Base-by-base conservation (phyloP, 2,329 filamentous ascomycete species). In the Aureobasidium namibiae region DNA sequence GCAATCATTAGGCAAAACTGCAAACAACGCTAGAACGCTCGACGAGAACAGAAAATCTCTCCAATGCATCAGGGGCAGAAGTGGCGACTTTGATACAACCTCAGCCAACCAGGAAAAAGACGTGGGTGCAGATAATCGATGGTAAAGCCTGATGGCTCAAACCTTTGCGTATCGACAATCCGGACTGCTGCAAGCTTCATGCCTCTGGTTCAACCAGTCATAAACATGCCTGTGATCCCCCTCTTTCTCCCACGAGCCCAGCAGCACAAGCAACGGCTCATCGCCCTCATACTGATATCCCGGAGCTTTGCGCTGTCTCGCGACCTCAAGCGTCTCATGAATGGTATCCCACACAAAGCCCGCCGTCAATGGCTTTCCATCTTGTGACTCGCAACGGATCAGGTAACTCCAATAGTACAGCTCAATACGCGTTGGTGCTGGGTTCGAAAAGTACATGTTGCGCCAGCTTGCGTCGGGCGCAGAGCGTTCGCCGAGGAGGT, bases 361-460 rank as follows among this genome's bases (percentile, higher is more conserved):
- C n/a, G 54, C 54, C 4, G 54, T 57, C 54, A 57, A n/a, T 1
- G 54, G 54, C 11, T 48, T 57, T 14, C 54, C 54, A 14, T 57
- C 54, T 48, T 57, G 54, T 39, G 54, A 57, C 23, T 57, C 42
- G n/a, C 54, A 57, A 16, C 42, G 54, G 24, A 57, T 57, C 10
- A 57, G 54, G 7, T 57, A 48, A 13, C 54, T 57, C 54, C 54
- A 57, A 42, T 57, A 57, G 42, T 48, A 57, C 5, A 57, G 41
- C 23, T 57, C 54, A 24, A 57, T 57, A 6, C 54, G 54, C 4
- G 54, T 57, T 5, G 54, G 54, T 21, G 41, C 54, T 8, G 54
- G 54, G 38, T 57, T 57, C 14, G 54, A 46, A n/a, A 57, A 39
- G 42, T 57, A 57, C 54, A 57, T 57, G 16, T 39, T 57, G 4